Evolutionary conservation across 306 rosid genomes (phyloP), one percentile per base, ranked within the genome.

Genomic region (Ammopiptanthus mongolicus): DNA sequence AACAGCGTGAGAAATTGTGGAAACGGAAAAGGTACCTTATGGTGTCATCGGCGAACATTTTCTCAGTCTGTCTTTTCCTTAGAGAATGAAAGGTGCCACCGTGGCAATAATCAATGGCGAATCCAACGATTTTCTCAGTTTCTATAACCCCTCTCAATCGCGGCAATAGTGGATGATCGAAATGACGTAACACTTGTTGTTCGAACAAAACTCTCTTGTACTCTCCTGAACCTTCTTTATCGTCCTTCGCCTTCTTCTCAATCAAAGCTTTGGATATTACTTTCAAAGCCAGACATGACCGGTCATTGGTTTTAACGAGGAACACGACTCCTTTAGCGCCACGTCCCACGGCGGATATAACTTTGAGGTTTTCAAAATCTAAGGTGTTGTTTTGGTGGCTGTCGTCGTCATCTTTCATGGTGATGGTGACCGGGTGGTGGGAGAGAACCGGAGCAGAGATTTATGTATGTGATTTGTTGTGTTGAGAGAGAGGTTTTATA

Each of bases 301-400:
- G 68, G 13, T 47, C 73, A 28, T 47, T 82, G 53, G 77, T 75
- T 15, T 15, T 46, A 3, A 89, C 87, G 0, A 84, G 86, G 63
- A 95, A 95, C 21, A 95, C 99, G 8, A 95, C 93, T 8, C 99
- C 99, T 58, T 92, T 92, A 34, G 97, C 97, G 15, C 99, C 99
- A 37, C 97, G 96, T 23, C 99, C 99, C 7, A 90, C 87, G 9
- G 96, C 89, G 2, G 92, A 82, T 5, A 90, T 63, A 0, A 88
- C 91, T 59, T 37, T 74, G 0, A 95, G 67, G 1, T 80, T 69
- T 4, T 69, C 64, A n/a, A 90, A 85, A 79, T 89, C 80, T 2
- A 95, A 51, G 41, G 8, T 4, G 48, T 0, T 42, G 70, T 25
- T 29, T 25, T 22, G 55, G 22, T 28, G 25, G 9, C 33, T 57